Evolutionary conservation across 495 filamentous ascomycete genomes (phyloP).

Genomic region (Annulohypoxylon moriforme): DNA sequence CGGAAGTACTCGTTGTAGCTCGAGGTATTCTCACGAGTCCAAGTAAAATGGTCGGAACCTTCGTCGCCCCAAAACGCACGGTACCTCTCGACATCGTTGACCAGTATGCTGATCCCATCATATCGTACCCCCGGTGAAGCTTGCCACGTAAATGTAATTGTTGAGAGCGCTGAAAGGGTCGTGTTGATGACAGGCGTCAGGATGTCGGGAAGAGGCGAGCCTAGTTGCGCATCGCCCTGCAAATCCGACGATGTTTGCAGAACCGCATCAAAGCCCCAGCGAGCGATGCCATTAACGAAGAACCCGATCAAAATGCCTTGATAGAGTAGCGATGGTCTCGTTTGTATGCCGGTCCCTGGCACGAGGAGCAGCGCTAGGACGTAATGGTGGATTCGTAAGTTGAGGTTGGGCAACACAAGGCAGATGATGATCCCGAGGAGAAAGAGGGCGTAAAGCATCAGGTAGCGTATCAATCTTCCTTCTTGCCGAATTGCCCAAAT

Average conservation of each 20-base stretch:
- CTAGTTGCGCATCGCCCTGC: slow-evolving; percentile 74
- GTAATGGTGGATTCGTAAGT: slow-evolving; percentile 93
- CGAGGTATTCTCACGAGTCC: slow-evolving; percentile 54
- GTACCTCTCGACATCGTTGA: slow-evolving; percentile 94
- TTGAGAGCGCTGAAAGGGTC: slow-evolving; percentile 47
- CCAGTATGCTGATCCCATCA: slow-evolving; percentile 85
- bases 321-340: slow-evolving; percentile 79
- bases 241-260: slow-evolving; percentile 84
- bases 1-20: slow-evolving; percentile 79
- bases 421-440: slow-evolving; percentile 69
- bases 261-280: slow-evolving; percentile 93
- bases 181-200: slow-evolving; percentile 57
- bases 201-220: slow-evolving; percentile 75
- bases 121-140: slow-evolving; percentile 69
- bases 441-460: slow-evolving; percentile 75
- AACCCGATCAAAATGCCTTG: slow-evolving; percentile 90
- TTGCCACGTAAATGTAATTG: slow-evolving; percentile 67
- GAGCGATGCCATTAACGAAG: slow-evolving; percentile 90
- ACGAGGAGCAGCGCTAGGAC: slow-evolving; percentile 85
- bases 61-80: slow-evolving; percentile 67
- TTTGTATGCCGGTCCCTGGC: slow-evolving; percentile 86
- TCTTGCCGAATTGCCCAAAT: slow-evolving; percentile 80
- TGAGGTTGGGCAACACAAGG: slow-evolving; percentile 80
- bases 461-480: slow-evolving; percentile 73
- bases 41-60: slow-evolving; percentile 58